Percentiles rank a stretch among this genome's conserved stretches.
Evolutionary conservation across 2,329 filamentous ascomycete genomes (phyloP).

Genomic region (Aspergillus pseudoglaucus): DNA sequence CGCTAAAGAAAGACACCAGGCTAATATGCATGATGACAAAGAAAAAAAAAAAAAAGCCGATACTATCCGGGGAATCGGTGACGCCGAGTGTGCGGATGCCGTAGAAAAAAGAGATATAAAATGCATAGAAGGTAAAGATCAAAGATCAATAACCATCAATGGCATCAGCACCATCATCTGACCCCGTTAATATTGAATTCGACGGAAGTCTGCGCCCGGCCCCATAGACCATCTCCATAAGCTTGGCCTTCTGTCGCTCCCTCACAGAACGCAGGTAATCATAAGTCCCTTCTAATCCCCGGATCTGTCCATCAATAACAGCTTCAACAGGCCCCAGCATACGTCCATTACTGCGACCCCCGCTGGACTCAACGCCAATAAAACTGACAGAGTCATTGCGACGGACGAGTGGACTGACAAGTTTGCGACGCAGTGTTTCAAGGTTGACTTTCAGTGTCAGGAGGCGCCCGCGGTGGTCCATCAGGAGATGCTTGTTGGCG

Average conservation of each 20-base stretch:
- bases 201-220: conserved; percentile 28
- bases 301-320: conserved; percentile 74
- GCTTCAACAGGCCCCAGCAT: conserved; percentile 47
- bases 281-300: conserved; percentile 72
- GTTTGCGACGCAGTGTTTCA: conserved; percentile 73
- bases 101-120: too few species aligned
- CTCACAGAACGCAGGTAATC: conserved; percentile 69
- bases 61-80: too few species aligned
- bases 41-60: too few species aligned
- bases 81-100: too few species aligned
- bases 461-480: conserved; percentile 79
- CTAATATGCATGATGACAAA: too few species aligned
- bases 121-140: too few species aligned
- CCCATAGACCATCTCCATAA: conserved; percentile 74
- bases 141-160: neutral
- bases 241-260: conserved; percentile 71
- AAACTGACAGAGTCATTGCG: conserved; percentile 50
- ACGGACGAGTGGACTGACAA: conserved; percentile 76
- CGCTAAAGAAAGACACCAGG: too few species aligned
- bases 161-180: conserved; percentile 9
- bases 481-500: conserved; percentile 76
- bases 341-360: conserved; percentile 44
- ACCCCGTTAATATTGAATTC: conserved; percentile 17
- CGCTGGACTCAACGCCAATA: conserved; percentile 22
- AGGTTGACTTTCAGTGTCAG: conserved; percentile 79